Evolutionary conservation across 441 rosid genomes (phyloP).

Genomic region (Erodium moschatum): DNA sequence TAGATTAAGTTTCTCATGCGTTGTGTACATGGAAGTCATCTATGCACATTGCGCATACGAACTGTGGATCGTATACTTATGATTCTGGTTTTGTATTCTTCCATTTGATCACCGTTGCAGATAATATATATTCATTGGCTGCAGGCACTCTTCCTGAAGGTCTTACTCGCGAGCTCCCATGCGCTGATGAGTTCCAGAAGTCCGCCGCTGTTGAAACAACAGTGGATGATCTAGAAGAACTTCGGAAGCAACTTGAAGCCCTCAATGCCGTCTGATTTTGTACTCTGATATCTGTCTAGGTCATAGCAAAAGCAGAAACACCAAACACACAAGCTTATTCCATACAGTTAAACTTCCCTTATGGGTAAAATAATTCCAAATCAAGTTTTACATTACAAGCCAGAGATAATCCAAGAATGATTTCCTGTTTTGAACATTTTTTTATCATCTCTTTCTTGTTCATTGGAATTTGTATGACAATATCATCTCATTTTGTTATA

Average conservation of each 20-base stretch:
- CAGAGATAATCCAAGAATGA: not conserved
- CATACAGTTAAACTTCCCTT: not conserved
- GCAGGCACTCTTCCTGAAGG: constrained; percentile 79
- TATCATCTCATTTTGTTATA: not conserved
- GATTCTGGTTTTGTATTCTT: not conserved
- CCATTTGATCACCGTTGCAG: too few relatives aligned
- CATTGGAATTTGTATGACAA: not conserved
- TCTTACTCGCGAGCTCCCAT: constrained; percentile 74
- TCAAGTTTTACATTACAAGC: not conserved
- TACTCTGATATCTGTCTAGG: not conserved
- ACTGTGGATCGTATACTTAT: not conserved
- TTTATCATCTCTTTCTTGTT: not conserved
- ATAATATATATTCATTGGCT: not conserved
- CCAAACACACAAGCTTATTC: constrained; percentile 1
- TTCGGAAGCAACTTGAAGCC: constrained; percentile 77
- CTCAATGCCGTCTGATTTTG: constrained; percentile 47
- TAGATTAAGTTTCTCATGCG: too few relatives aligned
- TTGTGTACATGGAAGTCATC: too few relatives aligned
- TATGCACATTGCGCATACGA: too few relatives aligned
- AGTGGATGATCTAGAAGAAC: constrained; percentile 68
- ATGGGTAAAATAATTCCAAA: not conserved
- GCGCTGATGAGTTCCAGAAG: constrained; percentile 52
- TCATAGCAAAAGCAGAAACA: not conserved
- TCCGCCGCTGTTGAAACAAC: constrained; percentile 31
- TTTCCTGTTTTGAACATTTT: not conserved